phyloP scores from a whole-genome alignment of 1,284 basidiomycete species.

The Leccinum griseonigrum region DNA sequence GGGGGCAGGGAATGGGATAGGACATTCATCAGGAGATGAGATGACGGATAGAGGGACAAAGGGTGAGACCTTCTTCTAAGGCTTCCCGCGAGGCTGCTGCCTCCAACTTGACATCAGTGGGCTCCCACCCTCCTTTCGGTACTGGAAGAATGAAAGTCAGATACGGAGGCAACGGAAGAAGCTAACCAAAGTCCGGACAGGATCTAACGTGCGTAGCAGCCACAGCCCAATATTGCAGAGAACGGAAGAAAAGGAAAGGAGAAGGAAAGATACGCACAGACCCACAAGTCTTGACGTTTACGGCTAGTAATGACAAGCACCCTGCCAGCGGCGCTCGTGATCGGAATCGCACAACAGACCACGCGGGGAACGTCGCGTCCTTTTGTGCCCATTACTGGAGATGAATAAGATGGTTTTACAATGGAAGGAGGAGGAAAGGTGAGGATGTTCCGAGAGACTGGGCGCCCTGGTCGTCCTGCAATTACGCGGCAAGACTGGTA shows the following conservation, averaged over 20 bases:
- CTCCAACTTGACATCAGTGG: slow-evolving; percentile 72
- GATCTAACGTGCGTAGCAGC: slow-evolving; percentile 10
- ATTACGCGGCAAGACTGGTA: slow-evolving; percentile 2
- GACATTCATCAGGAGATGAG: slow-evolving; percentile 61
- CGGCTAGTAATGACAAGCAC: slow-evolving; percentile 79
- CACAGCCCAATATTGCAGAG: slow-evolving; percentile 1
- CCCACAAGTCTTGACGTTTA: slow-evolving; percentile 75
- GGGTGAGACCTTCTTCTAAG: slow-evolving; percentile 88
- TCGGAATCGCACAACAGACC: slow-evolving; percentile 84
- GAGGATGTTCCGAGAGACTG: neutral
- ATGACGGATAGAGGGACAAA: slow-evolving; percentile 74
- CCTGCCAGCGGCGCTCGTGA: slow-evolving; percentile 65
- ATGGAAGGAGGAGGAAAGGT: neutral
- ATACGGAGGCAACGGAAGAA: slow-evolving; percentile 5
- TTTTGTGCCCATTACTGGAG: slow-evolving; percentile 65
- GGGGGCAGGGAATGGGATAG: slow-evolving; percentile 41
- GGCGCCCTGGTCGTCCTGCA: neutral
- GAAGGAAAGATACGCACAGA: slow-evolving; percentile 62
- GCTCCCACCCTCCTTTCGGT: slow-evolving; percentile 85
- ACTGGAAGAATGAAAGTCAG: slow-evolving; percentile 43
- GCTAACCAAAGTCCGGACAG: slow-evolving; percentile 8
- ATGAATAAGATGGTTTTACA: slow-evolving; percentile 16
- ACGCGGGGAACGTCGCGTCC: slow-evolving; percentile 73
- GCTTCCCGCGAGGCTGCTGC: slow-evolving; percentile 84
- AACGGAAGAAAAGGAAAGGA: slow-evolving; percentile 2